Conservation (phyloP, 2,329 filamentous ascomycete species). For the Clarireedia hainanense region DNA sequence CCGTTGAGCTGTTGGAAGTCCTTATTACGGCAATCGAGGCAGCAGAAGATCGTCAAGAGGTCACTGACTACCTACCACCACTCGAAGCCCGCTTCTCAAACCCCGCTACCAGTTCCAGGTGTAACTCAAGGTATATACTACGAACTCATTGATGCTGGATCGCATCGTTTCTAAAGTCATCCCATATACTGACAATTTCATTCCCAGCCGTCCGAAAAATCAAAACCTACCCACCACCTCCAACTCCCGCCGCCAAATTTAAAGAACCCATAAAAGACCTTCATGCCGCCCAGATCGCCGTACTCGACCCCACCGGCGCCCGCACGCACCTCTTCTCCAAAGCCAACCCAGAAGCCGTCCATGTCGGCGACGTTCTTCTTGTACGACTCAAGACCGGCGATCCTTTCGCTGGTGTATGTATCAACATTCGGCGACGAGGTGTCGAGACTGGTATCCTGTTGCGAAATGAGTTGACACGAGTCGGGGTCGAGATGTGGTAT, state of each 20-base stretch:
- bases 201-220: slow-evolving; percentile 37
- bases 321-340: slow-evolving; percentile 75
- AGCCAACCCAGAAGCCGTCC: slow-evolving; percentile 68
- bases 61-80: slow-evolving; percentile 43
- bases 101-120: slow-evolving; percentile 11
- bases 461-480: slow-evolving; percentile 75
- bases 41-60: slow-evolving; percentile 38
- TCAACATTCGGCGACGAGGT: slow-evolving; percentile 81
- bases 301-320: slow-evolving; percentile 78
- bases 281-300: slow-evolving; percentile 58
- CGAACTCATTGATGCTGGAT: slow-evolving; percentile 4
- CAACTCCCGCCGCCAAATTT: slow-evolving; percentile 46
- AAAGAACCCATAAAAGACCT: slow-evolving; percentile 63
- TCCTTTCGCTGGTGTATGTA: slow-evolving; percentile 80
- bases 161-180: slow-evolving; percentile 11
- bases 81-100: slow-evolving; percentile 24
- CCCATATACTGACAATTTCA: slow-evolving; percentile 6
- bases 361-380: slow-evolving; percentile 83
- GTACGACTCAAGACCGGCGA: slow-evolving; percentile 80
- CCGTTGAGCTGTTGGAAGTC: slow-evolving; percentile 65
- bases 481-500: slow-evolving; percentile 95
- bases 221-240: slow-evolving; percentile 44
- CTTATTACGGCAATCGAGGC: slow-evolving; percentile 49
- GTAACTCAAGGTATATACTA: slow-evolving; percentile 9
- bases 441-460: slow-evolving; percentile 84